These are phyloP conservation scores for Lippia alba DNA, from an alignment of 305 asterid species.

Conservation along the genomic window DNA sequence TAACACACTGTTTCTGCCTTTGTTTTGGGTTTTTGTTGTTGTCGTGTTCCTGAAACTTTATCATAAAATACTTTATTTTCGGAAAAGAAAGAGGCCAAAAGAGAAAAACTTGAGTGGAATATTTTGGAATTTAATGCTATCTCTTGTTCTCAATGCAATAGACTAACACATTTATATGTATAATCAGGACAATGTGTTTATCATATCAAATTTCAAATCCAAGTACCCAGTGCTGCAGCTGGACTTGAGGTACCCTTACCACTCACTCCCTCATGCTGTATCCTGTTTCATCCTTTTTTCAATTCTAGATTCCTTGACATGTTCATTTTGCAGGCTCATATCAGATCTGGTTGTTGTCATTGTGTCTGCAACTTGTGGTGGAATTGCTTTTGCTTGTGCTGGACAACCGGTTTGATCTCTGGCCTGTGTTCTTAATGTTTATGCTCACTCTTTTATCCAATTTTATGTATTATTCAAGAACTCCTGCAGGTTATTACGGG, in stretches of 20 bases:
- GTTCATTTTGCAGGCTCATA: slow-evolving; percentile 71
- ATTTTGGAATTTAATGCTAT: slow-evolving; percentile 8
- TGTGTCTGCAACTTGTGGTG: slow-evolving; percentile 99
- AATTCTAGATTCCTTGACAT: slow-evolving; percentile 34
- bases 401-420: slow-evolving; percentile 90
- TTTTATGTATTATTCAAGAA: slow-evolving; percentile 33
- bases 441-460: slow-evolving; percentile 20
- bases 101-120: slow-evolving; percentile 17
- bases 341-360: slow-evolving; percentile 96
- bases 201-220: slow-evolving; percentile 96
- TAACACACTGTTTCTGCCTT: slow-evolving; percentile 33
- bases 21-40: slow-evolving; percentile 9
- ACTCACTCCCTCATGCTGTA: slow-evolving; percentile 26
- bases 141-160: slow-evolving; percentile 29
- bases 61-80: slow-evolving; percentile 13
- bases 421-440: slow-evolving; percentile 23
- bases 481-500: slow-evolving; percentile 88
- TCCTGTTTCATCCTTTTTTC: slow-evolving; percentile 28
- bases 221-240: slow-evolving; percentile 93
- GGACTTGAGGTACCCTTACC: slow-evolving; percentile 77
- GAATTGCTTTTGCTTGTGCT: slow-evolving; percentile 98
- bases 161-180: slow-evolving; percentile 18
- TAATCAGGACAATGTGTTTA: slow-evolving; percentile 90
- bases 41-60: neutral
- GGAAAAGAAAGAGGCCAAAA: neutral